Evolutionary conservation across 805 yeast species (phyloP), one percentile per base, ranked within the genome.

Genomic region (Sugiyamaella mastotermitis): DNA sequence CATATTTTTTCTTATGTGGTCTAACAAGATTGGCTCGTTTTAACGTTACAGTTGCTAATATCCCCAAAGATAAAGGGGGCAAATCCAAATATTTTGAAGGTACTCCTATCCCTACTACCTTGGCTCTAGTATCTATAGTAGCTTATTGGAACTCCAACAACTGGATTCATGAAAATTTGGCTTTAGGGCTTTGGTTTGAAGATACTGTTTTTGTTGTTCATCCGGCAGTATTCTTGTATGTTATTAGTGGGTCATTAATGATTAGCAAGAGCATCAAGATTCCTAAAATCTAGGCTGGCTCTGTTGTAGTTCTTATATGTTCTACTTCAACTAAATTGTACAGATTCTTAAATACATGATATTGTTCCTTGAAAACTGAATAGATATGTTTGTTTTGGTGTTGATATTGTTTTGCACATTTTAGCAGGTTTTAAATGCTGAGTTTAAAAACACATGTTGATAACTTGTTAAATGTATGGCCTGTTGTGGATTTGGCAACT

Each of bases 51-150:
- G 94, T 92, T 5, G 81, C 88, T 34, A 83, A 85, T 45, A 74
- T 92, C 41, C 97, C 98, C 35, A 90, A 90, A 64, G 97, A 88
- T 59, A 66, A 72, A 38, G 61, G 72, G 14, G 98, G 98, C 14
- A 88, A 88, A 64, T 76, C 92, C 23, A 79, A 83, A 57, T 90
- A 78, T 64, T 92, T 92, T 60, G 98, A 92, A 66, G 98, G 98
- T 3, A 74, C 92, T 37, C 98, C 98, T 8, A 87, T 92, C 49
- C 98, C 98, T 40, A 78, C 94, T 2, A 80, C 94, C 26, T 68
- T 92, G 49, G 65, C 72, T 35, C 69, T 90, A 58, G 95, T 92
- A 13, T 66, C 66, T 1, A 55, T 76, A 25, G 80, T 90, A 86
- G 83, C 85, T 3, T 64, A 64, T 41, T 71, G 81, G 52, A 84